A percentile compares a stretch with the other conserved stretches of the same genome.
phyloP scores from a whole-genome alignment of 345 rosid species.

The Citrus mangshanensis region DNA sequence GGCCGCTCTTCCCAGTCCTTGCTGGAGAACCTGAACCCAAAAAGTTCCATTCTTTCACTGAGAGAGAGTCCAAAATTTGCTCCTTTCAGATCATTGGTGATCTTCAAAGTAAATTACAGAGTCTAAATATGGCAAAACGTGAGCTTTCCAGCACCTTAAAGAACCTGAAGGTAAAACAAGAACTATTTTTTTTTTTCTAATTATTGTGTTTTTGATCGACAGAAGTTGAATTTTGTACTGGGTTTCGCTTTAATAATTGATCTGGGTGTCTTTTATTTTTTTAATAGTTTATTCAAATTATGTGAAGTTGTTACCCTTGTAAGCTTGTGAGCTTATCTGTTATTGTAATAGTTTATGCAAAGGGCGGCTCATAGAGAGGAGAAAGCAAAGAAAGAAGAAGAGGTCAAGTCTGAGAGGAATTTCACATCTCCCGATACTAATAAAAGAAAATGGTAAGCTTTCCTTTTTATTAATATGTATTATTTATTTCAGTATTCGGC shows the following conservation, averaged over 20 bases:
- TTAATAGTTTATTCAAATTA: background rate
- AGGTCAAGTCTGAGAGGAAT: constrained; percentile 45
- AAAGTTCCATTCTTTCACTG: background rate
- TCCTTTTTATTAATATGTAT: background rate
- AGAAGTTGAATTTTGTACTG: constrained; percentile 6
- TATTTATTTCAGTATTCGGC: background rate
- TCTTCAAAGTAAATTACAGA: background rate
- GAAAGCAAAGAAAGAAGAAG: constrained; percentile 54
- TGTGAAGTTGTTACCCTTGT: background rate
- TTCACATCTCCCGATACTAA: constrained; percentile 33
- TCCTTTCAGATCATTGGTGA: background rate
- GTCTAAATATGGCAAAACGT: constrained; percentile 61
- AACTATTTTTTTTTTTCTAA: background rate
- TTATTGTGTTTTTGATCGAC: background rate
- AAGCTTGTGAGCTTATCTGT: background rate
- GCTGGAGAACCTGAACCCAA: background rate
- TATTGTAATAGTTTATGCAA: constrained; percentile 71
- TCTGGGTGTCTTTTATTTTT: constrained; percentile 10
- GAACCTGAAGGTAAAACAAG: constrained; percentile 70
- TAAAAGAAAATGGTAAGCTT: constrained; percentile 60
- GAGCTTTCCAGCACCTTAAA: constrained; percentile 83
- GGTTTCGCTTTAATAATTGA: constrained; percentile 16
- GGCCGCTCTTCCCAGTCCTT: background rate
- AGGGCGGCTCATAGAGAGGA: constrained; percentile 63
- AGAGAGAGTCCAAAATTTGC: background rate